Evolutionary conservation across 768 basidiomycete genomes (phyloP).

Genomic region (Boletellus ananas): DNA sequence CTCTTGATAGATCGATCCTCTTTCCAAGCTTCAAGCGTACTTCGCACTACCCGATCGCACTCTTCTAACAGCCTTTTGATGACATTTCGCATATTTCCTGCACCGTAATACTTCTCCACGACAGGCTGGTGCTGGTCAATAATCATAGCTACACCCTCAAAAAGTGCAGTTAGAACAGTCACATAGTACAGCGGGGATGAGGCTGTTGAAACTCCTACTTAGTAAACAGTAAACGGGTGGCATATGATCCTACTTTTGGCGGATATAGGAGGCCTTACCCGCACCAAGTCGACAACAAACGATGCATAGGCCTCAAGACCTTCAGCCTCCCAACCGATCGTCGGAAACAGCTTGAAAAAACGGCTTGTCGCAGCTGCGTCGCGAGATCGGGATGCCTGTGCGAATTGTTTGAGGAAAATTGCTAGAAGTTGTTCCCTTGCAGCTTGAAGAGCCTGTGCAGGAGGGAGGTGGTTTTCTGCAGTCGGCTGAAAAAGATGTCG

Average conservation of each 20-base stretch:
- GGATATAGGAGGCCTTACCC: conserved; percentile 68
- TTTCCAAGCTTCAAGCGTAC: conserved; percentile 80
- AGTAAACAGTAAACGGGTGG: conserved; percentile 9
- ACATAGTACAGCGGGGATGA: conserved; percentile 93
- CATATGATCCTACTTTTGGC: conserved; percentile 63
- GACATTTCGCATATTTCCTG: conserved; percentile 80
- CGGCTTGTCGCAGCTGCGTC: conserved; percentile 87
- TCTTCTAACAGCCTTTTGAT: conserved; percentile 75
- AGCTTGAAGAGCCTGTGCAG: conserved; percentile 73
- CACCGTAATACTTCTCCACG: conserved; percentile 97
- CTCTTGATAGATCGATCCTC: conserved; percentile 83
- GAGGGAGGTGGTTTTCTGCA: conserved; percentile 80
- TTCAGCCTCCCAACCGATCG: conserved; percentile 89
- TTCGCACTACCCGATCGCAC: conserved; percentile 78
- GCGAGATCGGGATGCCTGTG: conserved; percentile 71
- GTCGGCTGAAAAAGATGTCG: conserved; percentile 62
- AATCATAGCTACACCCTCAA: conserved; percentile 93
- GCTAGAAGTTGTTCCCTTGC: conserved; percentile 71
- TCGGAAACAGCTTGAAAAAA: conserved; percentile 96
- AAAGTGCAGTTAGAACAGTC: conserved; percentile 82
- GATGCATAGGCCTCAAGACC: conserved; percentile 89
- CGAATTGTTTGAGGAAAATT: conserved; percentile 78
- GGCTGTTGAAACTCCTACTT: conserved; percentile 43
- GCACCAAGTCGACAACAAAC: conserved; percentile 89
- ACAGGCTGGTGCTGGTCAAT: conserved; percentile 97